Base-by-base conservation (phyloP, 73 alveolate species). In the Symbiodinium natans region DNA sequence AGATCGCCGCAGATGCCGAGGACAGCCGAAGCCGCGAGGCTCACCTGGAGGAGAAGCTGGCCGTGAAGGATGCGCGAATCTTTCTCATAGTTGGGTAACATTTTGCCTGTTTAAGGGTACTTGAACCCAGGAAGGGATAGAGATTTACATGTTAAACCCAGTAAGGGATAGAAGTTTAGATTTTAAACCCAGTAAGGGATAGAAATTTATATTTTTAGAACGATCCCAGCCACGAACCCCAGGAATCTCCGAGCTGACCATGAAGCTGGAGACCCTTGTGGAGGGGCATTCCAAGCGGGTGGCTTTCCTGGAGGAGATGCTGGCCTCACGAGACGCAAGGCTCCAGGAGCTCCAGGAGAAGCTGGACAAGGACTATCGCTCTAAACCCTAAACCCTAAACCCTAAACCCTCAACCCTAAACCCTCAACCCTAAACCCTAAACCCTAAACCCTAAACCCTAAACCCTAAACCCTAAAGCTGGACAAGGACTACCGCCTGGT, bases 281-380 rank as follows among this genome's bases (percentile, higher is more conserved):
- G 93, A 74, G 34, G 93, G 83, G 36, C 93, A 86, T 48, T 86
- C 93, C 29, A 77, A 80, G 41, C 93, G 93, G 10, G 40, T 86
- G 73, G 41, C 74, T 42, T 88, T 80, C 41, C 52, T 88, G 84
- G 95, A 88, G 86, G 46, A 63, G 73, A 56, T 80, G 59, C 71
- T 88, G 95, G 43, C 77, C 40, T 80, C 48, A n/a, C 71, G 95
- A 10, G 95, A 88, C 27, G 63, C 71, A 39, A 88, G 59, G 86
- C 56, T 88, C 73, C 68, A 54, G 42, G 95, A 88, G 48, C 71
- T 88, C 31, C 71, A 71, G 80, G 96, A 90, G 52, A 90, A 90
- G 96, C 88, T 90, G 75, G 88, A 90, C 54, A 90, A 90, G 77
- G 96, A 90, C 96, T 90, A 68, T 71, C 95, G 95, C 95, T n/a